phyloP scores from a whole-genome alignment of 352 stramenopile species.

The Globisporangium cylindrosporum region DNA sequence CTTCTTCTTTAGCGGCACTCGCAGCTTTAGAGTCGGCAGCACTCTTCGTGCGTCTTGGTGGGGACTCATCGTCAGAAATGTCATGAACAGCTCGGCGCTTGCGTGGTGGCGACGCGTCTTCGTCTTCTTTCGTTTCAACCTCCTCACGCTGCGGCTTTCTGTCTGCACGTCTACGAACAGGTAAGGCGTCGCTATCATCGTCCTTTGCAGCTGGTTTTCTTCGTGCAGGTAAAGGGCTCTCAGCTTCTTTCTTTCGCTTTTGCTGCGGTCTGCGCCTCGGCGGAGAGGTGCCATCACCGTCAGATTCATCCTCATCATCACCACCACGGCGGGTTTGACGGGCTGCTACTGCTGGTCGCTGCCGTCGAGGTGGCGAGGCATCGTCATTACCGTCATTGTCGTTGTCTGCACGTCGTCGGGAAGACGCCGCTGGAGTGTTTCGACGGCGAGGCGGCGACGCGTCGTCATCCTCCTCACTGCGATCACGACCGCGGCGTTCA shows the following conservation, averaged over 20 bases:
- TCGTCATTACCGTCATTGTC: conserved; percentile 18
- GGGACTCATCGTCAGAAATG: neutral
- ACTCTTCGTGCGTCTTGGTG: neutral
- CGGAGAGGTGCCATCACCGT: conserved; percentile 28
- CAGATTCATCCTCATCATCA: neutral
- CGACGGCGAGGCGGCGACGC: conserved; percentile 28
- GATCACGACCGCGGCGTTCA: neutral
- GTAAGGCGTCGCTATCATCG: conserved; percentile 28
- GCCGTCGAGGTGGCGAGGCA: conserved; percentile 28
- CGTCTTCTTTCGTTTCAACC: conserved; percentile 3
- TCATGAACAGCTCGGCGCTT: conserved; percentile 4
- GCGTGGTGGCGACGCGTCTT: conserved; percentile 23
- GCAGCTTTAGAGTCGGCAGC: neutral
- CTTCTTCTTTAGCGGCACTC: neutral
- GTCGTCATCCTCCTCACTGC: conserved; percentile 19
- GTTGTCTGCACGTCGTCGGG: neutral
- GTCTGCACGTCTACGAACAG: conserved; percentile 14
- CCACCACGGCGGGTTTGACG: neutral
- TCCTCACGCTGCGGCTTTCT: conserved; percentile 6
- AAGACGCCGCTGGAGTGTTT: neutral
- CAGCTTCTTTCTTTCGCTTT: neutral
- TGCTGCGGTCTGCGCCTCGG: conserved; percentile 2
- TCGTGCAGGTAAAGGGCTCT: neutral
- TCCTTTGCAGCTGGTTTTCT: neutral
- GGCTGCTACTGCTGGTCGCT: conserved; percentile 4